Evolutionary conservation across 148 eudicot species (phyloP).

Genomic region (Arbutus unedo): DNA sequence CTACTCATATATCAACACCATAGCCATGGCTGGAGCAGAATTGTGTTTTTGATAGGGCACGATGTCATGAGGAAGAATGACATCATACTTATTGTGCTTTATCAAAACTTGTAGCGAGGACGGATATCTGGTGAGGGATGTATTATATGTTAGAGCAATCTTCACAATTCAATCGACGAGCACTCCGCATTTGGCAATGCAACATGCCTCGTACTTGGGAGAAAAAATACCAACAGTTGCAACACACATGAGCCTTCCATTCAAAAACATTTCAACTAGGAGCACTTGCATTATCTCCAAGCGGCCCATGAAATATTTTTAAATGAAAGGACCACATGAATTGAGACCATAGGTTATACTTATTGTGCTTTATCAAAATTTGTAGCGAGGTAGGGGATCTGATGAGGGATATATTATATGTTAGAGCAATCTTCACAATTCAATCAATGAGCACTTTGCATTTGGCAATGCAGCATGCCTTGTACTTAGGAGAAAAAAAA

Average conservation of each 20-base stretch:
- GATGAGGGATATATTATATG: neutral
- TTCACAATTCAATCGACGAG: neutral
- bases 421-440: neutral
- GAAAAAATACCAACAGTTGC: neutral
- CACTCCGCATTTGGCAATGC: neutral
- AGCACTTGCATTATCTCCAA: neutral
- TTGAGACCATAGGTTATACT: neutral
- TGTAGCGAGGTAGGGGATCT: neutral
- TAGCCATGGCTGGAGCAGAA: too few species aligned
- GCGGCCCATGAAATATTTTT: neutral
- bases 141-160: neutral
- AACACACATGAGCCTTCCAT: slow-evolving; percentile 10
- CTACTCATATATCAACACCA: neutral
- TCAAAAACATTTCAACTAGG: neutral
- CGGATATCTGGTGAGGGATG: neutral
- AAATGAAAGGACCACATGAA: slow-evolving; percentile 4
- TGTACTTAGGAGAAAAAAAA: neutral
- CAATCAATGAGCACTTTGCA: neutral
- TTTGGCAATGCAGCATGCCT: neutral
- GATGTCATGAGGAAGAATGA: neutral
- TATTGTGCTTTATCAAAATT: neutral
- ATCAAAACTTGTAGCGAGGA: neutral
- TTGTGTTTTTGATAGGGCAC: neutral
- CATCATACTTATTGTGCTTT: neutral
- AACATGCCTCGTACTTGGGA: neutral